Evolutionary conservation across 2,329 filamentous ascomycete genomes (phyloP).

Genomic region (Claviceps purpurea): DNA sequence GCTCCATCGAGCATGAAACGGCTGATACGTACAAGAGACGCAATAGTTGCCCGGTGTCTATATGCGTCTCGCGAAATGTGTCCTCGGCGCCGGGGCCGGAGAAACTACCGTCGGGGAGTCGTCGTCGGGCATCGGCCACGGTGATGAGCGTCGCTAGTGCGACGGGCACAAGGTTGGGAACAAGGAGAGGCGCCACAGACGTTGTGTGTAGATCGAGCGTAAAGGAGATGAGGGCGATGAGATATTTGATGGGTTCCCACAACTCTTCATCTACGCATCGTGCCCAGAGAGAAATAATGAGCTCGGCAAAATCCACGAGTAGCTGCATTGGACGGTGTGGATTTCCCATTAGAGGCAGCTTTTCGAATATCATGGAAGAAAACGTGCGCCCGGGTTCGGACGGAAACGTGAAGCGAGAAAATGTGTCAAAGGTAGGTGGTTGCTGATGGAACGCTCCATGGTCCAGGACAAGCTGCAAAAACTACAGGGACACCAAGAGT

Average conservation of each 20-base stretch:
- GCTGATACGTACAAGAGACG: conserved; percentile 51
- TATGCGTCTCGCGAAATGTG: conserved; percentile 32
- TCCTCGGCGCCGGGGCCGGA: conserved; percentile 26
- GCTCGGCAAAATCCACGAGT: conserved; percentile 49
- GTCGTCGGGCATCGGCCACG: conserved; percentile 44
- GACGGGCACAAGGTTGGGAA: conserved; percentile 41
- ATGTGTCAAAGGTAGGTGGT: conserved; percentile 52
- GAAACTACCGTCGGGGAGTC: conserved; percentile 33
- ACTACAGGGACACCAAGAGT: conserved; percentile 21
- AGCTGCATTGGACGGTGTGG: conserved; percentile 37
- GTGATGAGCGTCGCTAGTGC: conserved; percentile 47
- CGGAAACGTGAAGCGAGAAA: conserved; percentile 52
- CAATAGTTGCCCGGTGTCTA: conserved; percentile 52
- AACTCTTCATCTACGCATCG: conserved; percentile 51
- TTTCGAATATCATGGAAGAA: conserved; percentile 54
- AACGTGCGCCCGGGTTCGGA: conserved; percentile 44
- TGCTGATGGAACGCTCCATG: conserved; percentile 42
- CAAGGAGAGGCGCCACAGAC: conserved; percentile 43
- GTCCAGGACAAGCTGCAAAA: conserved; percentile 50
- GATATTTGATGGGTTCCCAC: conserved; percentile 49
- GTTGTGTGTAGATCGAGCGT: conserved; percentile 49
- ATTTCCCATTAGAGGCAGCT: conserved; percentile 44
- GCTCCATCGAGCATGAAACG: conserved; percentile 39
- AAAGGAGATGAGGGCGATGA: conserved; percentile 51
- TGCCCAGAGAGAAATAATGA: conserved; percentile 55